These are phyloP conservation scores for Hyaloscypha variabilis DNA, from an alignment of 495 filamentous ascomycete genomes.

Conservation along the genomic window DNA sequence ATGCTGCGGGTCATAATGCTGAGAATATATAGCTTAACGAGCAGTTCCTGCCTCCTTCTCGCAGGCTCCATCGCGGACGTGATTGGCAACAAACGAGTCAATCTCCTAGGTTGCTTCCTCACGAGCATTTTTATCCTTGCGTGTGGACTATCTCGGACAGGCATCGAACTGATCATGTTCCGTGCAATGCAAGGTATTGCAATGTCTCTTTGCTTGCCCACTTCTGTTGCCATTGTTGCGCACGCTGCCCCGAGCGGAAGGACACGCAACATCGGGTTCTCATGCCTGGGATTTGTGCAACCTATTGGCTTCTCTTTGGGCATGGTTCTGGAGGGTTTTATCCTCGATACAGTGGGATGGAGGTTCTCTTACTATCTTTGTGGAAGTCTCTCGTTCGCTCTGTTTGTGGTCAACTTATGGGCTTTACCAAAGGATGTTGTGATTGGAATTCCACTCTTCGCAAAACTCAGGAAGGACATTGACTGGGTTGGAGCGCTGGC, in stretches of 20 bases:
- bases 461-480: slow-evolving; percentile 36
- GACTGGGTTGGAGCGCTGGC: slow-evolving; percentile 55
- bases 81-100: slow-evolving; percentile 46
- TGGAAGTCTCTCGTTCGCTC: slow-evolving; percentile 27
- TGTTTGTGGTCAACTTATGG: slow-evolving; percentile 29
- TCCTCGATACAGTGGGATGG: slow-evolving; percentile 49
- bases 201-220: slow-evolving; percentile 52
- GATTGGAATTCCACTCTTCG: background rate
- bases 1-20: too few species aligned
- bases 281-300: slow-evolving; percentile 48
- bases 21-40: slow-evolving; percentile 36
- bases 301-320: slow-evolving; percentile 56
- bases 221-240: slow-evolving; percentile 51
- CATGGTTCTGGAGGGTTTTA: slow-evolving; percentile 54
- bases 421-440: slow-evolving; percentile 35
- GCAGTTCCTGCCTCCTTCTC: slow-evolving; percentile 50
- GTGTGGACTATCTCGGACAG: slow-evolving; percentile 46
- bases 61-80: slow-evolving; percentile 56
- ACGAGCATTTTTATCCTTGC: slow-evolving; percentile 47
- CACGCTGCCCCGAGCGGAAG: slow-evolving; percentile 44
- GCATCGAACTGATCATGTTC: slow-evolving; percentile 53
- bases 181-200: slow-evolving; percentile 52
- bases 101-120: slow-evolving; percentile 48
- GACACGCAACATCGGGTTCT: slow-evolving; percentile 54
- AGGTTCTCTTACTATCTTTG: slow-evolving; percentile 49